A percentile compares a stretch with the other conserved stretches of the same genome.
These are phyloP conservation scores for Anastatica hierochuntica DNA, from an alignment of 345 rosid genomes.

Conservation along the genomic window DNA sequence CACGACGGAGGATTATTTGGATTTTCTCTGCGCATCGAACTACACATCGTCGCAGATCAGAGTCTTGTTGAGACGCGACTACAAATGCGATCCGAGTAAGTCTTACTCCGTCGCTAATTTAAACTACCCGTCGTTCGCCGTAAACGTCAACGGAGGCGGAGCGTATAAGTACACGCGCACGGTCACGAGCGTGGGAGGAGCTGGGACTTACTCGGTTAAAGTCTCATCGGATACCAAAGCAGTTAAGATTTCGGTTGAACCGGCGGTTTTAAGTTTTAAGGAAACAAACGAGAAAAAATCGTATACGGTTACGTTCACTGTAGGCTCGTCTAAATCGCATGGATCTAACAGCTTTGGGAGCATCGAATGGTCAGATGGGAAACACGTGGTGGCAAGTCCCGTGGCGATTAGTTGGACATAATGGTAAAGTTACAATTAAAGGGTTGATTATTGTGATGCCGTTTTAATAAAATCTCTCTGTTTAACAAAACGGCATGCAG, in stretches of 20 bases:
- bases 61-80: slow-evolving; percentile 34
- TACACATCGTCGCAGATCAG: slow-evolving; percentile 44
- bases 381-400: slow-evolving; percentile 66
- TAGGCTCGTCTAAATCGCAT: slow-evolving; percentile 27
- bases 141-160: slow-evolving; percentile 26
- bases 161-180: slow-evolving; percentile 52
- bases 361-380: slow-evolving; percentile 75
- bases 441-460: slow-evolving; percentile 37
- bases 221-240: slow-evolving; percentile 29
- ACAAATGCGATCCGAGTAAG: slow-evolving; percentile 41
- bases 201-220: slow-evolving; percentile 47
- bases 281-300: slow-evolving; percentile 53
- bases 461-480: background rate
- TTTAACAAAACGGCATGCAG: slow-evolving; percentile 3
- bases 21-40: slow-evolving; percentile 65
- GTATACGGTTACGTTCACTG: slow-evolving; percentile 59
- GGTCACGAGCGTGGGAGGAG: slow-evolving; percentile 57
- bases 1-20: slow-evolving; percentile 49
- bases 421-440: slow-evolving; percentile 71
- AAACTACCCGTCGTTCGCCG: slow-evolving; percentile 80
- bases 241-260: slow-evolving; percentile 54
- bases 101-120: slow-evolving; percentile 37
- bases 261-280: slow-evolving; percentile 44
- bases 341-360: slow-evolving; percentile 42
- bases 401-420: slow-evolving; percentile 78